Evolutionary conservation across 2,329 filamentous ascomycete genomes (phyloP), one percentile per base, ranked within the genome.

Genomic region (Venturia effusa): DNA sequence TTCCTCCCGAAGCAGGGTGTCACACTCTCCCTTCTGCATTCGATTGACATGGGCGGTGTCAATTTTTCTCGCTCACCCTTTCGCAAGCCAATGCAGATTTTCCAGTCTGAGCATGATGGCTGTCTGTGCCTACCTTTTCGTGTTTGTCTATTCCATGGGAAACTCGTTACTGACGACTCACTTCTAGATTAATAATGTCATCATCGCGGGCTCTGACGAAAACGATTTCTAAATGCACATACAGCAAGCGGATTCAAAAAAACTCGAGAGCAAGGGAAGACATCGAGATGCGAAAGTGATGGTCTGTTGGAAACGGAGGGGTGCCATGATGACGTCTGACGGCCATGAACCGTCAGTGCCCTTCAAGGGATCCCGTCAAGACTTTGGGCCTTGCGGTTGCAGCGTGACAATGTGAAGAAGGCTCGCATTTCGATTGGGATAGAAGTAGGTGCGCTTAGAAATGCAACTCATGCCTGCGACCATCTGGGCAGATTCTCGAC

Each of bases 201-300:
- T 97, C 76, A 87, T 97, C 71, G 86, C 91, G 65, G 92, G 92
- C 64, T 86, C 85, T 68, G 92, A 92, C 69, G 90, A 96, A 67
- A 85, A 93, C 68, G 92, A 96, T 70, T 96, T 88, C 77, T 96
- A 88, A 76, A 54, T 22, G 19, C 27, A 30, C 22, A 57, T 17
- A 37, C 22, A 3, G 13, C 51, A 24, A 57, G 10, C 8, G 30
- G 6, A 34, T 0, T 27, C 4, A 34, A 17, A 10, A 15, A 11
- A 34, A 57, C 8, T 39, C 10, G 37, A 11, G 37, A 17, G 27
- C 22, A 32, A 8, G 32, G 24, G n/a, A 8, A 6, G 22, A 24
- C 22, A 51, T 24, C n/a, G 13, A 4, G 11, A 51, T 10, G 45
- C n/a, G 45, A 30, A 1, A 10, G 2, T 4, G 24, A 51, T 22